Base-by-base conservation (phyloP, 306 rosid species). In the Casuarina cunninghamiana region DNA sequence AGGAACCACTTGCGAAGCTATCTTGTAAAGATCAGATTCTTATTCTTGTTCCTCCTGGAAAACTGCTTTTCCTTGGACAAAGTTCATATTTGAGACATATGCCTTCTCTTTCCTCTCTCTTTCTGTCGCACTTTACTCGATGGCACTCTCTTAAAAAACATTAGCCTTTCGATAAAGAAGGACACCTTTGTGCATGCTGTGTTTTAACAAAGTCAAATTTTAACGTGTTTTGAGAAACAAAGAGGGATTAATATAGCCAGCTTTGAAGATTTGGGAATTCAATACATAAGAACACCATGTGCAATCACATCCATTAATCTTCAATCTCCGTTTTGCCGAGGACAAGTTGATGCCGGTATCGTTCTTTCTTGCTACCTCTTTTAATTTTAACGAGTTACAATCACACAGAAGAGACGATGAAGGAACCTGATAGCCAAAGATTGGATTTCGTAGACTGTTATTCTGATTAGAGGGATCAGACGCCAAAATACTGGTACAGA, bases 1-100 rank as follows among this genome's bases (percentile, higher is more conserved):
- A 3, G 43, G 32, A 77, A 72, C 26, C 76, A 48, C 32, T 81
- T 68, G 82, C 73, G 80, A 77, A 63, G 71, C 65, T 74, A 85
- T 87, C 82, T 81, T 54, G 71, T 77, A 49, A 75, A 79, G 85
- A 84, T 83, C 77, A 78, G 84, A 82, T 89, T 89, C 86, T 84
- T 62, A 69, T 79, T 86, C 87, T 44, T 73, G 50, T 57, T 44
- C 81, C 81, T 77, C 78, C 67, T 49, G 21, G 60, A 41, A 51
- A 65, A 39, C n/a, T 9, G 67, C 49, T 76, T 38, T 54, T 72
- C 70, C 66, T 60, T 69, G 5, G 57, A 44, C 58, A 75, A 71
- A 46, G 38, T 39, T 75, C 54, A 35, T 50, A 35, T 45, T 32
- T 35, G 26, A 26, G 65, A 53, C 60, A 32, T 62, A 74, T 69